Conservation (phyloP, 2,329 filamentous ascomycete species). For the Alternaria angustiovoidea region DNA sequence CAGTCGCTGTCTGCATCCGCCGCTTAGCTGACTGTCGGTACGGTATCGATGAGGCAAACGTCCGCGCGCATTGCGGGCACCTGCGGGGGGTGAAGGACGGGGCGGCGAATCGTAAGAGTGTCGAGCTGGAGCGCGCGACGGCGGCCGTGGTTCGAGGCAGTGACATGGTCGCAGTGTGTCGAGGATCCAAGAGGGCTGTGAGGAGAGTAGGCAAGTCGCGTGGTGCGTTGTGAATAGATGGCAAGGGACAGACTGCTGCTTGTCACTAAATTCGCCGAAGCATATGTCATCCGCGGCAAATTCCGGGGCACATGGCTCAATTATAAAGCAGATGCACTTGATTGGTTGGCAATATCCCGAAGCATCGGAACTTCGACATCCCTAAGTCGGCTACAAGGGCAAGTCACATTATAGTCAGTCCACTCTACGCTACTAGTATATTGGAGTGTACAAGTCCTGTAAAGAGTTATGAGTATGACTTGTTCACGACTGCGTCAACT, state of each 20-base stretch:
- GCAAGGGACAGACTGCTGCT: slow-evolving; percentile 19
- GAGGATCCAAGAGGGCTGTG: slow-evolving; percentile 4
- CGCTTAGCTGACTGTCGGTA: slow-evolving; percentile 48
- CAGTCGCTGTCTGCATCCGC: slow-evolving; percentile 69
- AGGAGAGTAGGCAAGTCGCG: slow-evolving; percentile 2
- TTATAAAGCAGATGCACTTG: slow-evolving; percentile 26
- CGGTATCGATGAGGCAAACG: slow-evolving; percentile 53
- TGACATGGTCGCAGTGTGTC: slow-evolving; percentile 38
- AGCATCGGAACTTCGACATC: slow-evolving; percentile 11
- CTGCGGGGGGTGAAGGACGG: slow-evolving; percentile 32
- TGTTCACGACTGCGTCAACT: no score
- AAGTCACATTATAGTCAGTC: background rate
- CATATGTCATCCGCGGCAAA: slow-evolving; percentile 39
- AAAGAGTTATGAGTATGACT: no score
- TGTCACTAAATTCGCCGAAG: slow-evolving; percentile 28
- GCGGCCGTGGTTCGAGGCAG: slow-evolving; percentile 37
- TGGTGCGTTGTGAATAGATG: slow-evolving; percentile 14
- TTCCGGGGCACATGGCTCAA: slow-evolving; percentile 24
- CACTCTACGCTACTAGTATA: no score
- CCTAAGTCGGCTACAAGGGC: background rate
- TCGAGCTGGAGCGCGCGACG: slow-evolving; percentile 34
- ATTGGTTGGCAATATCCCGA: slow-evolving; percentile 23
- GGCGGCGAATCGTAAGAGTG: slow-evolving; percentile 39
- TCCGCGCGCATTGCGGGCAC: slow-evolving; percentile 57
- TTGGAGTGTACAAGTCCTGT: no score